Base-by-base conservation (phyloP, 306 rosid genomes). In the Pyrus communis region DNA sequence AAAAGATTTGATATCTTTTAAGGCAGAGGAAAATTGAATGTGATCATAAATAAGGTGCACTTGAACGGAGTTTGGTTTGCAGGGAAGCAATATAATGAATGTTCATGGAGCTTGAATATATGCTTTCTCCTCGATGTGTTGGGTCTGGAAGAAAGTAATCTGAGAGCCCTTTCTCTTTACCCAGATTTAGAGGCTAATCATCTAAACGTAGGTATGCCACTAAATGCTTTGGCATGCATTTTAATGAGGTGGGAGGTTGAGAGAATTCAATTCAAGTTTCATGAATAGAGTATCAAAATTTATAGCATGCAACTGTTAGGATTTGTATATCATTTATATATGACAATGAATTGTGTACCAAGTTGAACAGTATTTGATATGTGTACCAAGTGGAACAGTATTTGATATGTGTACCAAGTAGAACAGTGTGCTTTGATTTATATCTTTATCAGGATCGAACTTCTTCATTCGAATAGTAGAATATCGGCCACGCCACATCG, bases 171-270 rank as follows among this genome's bases (percentile, higher is more conserved):
- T 35, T 35, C 19, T 46, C 55, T 49, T 49, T 49, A 14, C 42
- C 7, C 74, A 70, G 60, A 81, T 84, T 85, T 83, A 77, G 86
- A 82, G 81, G 84, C 82, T 85, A 86, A 88, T 84, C 73, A 77
- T 68, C 55, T 17, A 9, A 2, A 17, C 21, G 55, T 82, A 46
- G 88, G 65, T 73, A 79, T 77, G 81, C 79, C 78, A 89, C 86
- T 88, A 79, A 93, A 89, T 86, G 92, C 89, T 70, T 92, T 55
- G 79, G 79, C 87, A 83, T 89, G 83, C 88, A 84, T 82, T 87
- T 91, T 85, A 85, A 86, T 77, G 86, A 68, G 79, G 76, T 74
- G 74, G 75, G 86, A 63, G 81, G 88, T 85, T 90, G 90, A 85
- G 88, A 82, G 88, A 82, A 82, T 89, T 87, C 78, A 91, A 88